Conservation (phyloP, 495 filamentous ascomycete genomes). For the Daldinia bambusicola region DNA sequence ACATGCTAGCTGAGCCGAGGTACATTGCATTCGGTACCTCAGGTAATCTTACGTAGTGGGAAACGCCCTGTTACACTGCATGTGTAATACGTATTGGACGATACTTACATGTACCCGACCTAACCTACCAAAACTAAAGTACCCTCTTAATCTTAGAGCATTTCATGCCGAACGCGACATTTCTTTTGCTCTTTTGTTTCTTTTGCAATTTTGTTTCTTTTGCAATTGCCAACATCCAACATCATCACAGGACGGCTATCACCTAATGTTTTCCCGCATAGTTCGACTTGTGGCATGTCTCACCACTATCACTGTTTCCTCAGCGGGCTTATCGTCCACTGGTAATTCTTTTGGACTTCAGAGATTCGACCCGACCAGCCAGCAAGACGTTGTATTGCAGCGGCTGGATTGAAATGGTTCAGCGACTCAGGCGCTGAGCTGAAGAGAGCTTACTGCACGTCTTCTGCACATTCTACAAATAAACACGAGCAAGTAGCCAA, state of each 20-base stretch:
- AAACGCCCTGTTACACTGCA: slow-evolving; percentile 6
- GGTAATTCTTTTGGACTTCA: neutral
- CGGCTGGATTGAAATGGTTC: slow-evolving; percentile 31
- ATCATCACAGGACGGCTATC: neutral
- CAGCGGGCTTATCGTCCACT: slow-evolving; percentile 11
- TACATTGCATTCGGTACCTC: neutral
- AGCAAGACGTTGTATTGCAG: slow-evolving; percentile 37
- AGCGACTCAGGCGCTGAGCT: neutral
- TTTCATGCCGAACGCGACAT: slow-evolving; percentile 1
- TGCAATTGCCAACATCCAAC: neutral
- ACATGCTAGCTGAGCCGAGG: slow-evolving; percentile 38
- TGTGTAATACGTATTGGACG: slow-evolving; percentile 12
- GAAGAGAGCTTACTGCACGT: slow-evolving; percentile 5
- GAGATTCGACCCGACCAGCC: slow-evolving; percentile 11
- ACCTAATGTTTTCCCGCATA: slow-evolving; percentile 30
- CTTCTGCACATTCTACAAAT: slow-evolving; percentile 6
- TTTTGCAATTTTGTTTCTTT: neutral
- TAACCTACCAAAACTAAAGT: too few species aligned
- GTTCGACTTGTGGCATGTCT: slow-evolving; percentile 1
- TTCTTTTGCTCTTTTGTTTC: neutral
- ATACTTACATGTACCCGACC: neutral
- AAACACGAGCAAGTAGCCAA: neutral
- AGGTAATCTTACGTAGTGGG: slow-evolving; percentile 38
- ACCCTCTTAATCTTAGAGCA: neutral
- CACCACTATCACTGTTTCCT: neutral